A percentile compares a stretch with the other conserved stretches of the same genome.
Evolutionary conservation across 192 early-diverging fungal genomes (phyloP).

Genomic region (Ambispora gerdemannii): DNA sequence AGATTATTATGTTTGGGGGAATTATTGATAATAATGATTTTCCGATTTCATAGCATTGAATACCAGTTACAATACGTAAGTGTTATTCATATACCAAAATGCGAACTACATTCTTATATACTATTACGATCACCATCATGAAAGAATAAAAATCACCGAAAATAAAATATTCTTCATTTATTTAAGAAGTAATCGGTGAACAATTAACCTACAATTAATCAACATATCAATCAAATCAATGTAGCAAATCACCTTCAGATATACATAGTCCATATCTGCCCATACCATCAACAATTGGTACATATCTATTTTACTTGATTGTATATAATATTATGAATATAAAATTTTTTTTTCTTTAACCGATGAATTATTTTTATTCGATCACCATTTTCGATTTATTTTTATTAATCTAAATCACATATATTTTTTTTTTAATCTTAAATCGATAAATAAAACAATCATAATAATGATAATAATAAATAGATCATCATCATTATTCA

Average conservation of each 20-base stretch:
- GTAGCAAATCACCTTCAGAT: slow-evolving; percentile 32
- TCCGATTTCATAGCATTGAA: slow-evolving; percentile 15
- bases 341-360: background rate
- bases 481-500: slow-evolving; percentile 19
- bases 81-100: background rate
- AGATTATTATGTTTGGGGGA: background rate
- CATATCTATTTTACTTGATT: no score
- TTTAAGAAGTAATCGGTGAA: no score
- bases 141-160: no score
- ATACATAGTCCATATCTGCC: slow-evolving; percentile 23
- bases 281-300: slow-evolving; percentile 24
- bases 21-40: background rate
- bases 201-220: no score
- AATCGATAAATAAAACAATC: no score
- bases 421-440: background rate
- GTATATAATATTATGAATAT: background rate
- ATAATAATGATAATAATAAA: no score
- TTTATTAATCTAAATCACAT: no score
- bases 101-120: background rate
- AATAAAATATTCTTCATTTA: no score
- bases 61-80: slow-evolving; percentile 21
- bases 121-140: no score
- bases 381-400: background rate
- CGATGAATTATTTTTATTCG: background rate
- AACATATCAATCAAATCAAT: no score